Evolutionary conservation across 495 filamentous ascomycete species (phyloP).

Genomic region (Podospora didyma): DNA sequence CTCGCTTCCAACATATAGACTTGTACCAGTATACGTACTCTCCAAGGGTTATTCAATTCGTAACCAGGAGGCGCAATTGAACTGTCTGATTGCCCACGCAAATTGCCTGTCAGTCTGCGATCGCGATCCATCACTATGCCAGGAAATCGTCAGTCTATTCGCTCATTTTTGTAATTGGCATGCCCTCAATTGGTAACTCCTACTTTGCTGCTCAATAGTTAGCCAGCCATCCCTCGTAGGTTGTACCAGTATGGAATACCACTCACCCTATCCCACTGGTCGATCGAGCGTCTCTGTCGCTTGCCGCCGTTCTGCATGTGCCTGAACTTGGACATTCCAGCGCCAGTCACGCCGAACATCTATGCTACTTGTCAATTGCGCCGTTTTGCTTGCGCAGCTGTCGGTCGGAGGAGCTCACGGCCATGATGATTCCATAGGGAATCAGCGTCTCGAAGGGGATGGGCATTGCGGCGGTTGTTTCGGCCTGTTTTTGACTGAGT

Average conservation of each 20-base stretch:
- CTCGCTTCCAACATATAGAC: too few species aligned
- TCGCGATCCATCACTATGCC: slow-evolving; percentile 93
- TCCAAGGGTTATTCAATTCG: slow-evolving; percentile 95
- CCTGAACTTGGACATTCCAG: slow-evolving; percentile 67
- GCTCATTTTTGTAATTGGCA: background rate
- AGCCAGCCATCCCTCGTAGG: slow-evolving; percentile 16
- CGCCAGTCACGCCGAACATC: slow-evolving; percentile 89
- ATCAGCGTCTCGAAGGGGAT: slow-evolving; percentile 94
- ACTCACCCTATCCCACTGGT: slow-evolving; percentile 91
- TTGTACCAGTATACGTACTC: slow-evolving; percentile 34
- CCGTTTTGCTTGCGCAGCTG: slow-evolving; percentile 7
- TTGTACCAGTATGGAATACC: slow-evolving; percentile 28
- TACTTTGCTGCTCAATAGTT: slow-evolving; percentile 67
- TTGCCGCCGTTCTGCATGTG: slow-evolving; percentile 85
- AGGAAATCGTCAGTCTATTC: slow-evolving; percentile 22
- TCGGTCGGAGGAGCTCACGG: slow-evolving; percentile 56
- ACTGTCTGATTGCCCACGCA: slow-evolving; percentile 83
- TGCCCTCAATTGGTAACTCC: slow-evolving; percentile 21
- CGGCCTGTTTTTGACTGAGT: slow-evolving; percentile 20
- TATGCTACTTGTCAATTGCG: slow-evolving; percentile 39
- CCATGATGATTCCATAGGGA: slow-evolving; percentile 87
- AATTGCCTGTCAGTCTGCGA: slow-evolving; percentile 75
- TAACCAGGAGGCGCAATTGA: slow-evolving; percentile 78
- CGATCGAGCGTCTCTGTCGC: slow-evolving; percentile 73
- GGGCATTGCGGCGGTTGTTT: slow-evolving; percentile 61